phyloP scores from a whole-genome alignment of 2,329 filamentous ascomycete genomes.

The Aureobasidium sp. region DNA sequence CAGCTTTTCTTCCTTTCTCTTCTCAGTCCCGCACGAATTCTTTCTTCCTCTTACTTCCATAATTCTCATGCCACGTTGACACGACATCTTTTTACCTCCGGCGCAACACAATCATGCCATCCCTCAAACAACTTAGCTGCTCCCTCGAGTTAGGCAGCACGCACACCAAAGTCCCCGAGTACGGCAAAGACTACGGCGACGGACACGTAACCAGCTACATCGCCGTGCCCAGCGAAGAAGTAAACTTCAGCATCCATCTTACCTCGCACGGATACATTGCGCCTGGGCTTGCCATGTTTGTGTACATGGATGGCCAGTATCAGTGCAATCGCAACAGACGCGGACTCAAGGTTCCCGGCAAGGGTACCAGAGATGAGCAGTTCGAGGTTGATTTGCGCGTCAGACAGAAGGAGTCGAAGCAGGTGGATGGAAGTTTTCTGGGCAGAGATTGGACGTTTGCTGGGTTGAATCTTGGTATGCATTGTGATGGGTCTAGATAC shows the following conservation, averaged over 20 bases:
- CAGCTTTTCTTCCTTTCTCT: background rate
- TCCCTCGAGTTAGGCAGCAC: slow-evolving; percentile 41
- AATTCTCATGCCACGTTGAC: background rate
- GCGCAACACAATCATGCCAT: slow-evolving; percentile 39
- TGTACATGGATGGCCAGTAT: slow-evolving; percentile 50
- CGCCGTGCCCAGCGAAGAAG: slow-evolving; percentile 38
- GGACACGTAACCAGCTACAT: slow-evolving; percentile 45
- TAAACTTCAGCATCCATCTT: slow-evolving; percentile 43
- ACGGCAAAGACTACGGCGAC: slow-evolving; percentile 43
- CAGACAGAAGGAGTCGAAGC: slow-evolving; percentile 46
- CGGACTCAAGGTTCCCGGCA: slow-evolving; percentile 30
- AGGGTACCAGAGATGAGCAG: slow-evolving; percentile 23
- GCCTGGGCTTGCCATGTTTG: slow-evolving; percentile 45
- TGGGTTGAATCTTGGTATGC: slow-evolving; percentile 38
- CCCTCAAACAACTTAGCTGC: slow-evolving; percentile 45
- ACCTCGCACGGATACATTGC: slow-evolving; percentile 44
- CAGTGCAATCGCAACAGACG: slow-evolving; percentile 49
- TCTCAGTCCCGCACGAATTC: background rate
- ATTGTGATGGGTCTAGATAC: too few relatives aligned
- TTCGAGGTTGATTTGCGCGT: slow-evolving; percentile 42
- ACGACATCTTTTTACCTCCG: background rate
- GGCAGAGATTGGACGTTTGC: slow-evolving; percentile 48
- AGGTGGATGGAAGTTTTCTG: slow-evolving; percentile 39
- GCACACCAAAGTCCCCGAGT: slow-evolving; percentile 40
- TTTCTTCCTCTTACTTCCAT: background rate